phyloP scores from a whole-genome alignment of 768 basidiomycete genomes.

The Phylloporus arenicola region DNA sequence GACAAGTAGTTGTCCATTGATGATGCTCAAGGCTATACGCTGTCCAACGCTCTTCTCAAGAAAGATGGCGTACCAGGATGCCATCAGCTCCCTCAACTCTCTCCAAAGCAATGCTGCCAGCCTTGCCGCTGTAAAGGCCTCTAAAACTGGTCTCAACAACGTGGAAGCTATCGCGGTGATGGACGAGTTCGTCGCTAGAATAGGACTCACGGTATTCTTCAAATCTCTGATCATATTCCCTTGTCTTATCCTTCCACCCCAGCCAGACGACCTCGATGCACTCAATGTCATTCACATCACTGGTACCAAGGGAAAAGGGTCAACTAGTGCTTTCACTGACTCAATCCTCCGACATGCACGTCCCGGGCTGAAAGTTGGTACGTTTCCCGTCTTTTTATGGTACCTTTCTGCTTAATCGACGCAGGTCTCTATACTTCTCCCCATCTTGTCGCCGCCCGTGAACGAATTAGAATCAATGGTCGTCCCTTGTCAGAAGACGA shows the following conservation, averaged over 20 bases:
- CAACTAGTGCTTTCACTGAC: slow-evolving; percentile 89
- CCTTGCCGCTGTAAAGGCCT: slow-evolving; percentile 75
- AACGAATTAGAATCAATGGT: slow-evolving; percentile 92
- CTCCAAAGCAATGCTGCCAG: slow-evolving; percentile 93
- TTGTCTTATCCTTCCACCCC: slow-evolving; percentile 12
- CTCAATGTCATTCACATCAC: slow-evolving; percentile 96
- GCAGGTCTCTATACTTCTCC: slow-evolving; percentile 94
- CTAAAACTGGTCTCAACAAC: slow-evolving; percentile 45
- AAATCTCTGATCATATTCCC: not conserved
- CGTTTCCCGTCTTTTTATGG: slow-evolving; percentile 16
- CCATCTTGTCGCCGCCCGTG: slow-evolving; percentile 91
- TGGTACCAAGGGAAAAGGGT: slow-evolving; percentile 98
- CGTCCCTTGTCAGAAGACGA: slow-evolving; percentile 79
- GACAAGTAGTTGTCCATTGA: slow-evolving; percentile 26
- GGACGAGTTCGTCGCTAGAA: slow-evolving; percentile 80
- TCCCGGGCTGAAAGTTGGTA: slow-evolving; percentile 80
- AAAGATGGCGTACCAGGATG: slow-evolving; percentile 70
- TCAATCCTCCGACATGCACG: slow-evolving; percentile 74
- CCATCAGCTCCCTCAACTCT: slow-evolving; percentile 67
- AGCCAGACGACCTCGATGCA: slow-evolving; percentile 80
- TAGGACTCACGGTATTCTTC: slow-evolving; percentile 74
- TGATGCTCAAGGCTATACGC: not conserved
- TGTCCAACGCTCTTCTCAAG: slow-evolving; percentile 16
- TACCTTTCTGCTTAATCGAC: not conserved
- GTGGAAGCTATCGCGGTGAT: slow-evolving; percentile 77